Base-by-base conservation (phyloP, 1,284 basidiomycete species). In the Cryptococcus sp. region DNA sequence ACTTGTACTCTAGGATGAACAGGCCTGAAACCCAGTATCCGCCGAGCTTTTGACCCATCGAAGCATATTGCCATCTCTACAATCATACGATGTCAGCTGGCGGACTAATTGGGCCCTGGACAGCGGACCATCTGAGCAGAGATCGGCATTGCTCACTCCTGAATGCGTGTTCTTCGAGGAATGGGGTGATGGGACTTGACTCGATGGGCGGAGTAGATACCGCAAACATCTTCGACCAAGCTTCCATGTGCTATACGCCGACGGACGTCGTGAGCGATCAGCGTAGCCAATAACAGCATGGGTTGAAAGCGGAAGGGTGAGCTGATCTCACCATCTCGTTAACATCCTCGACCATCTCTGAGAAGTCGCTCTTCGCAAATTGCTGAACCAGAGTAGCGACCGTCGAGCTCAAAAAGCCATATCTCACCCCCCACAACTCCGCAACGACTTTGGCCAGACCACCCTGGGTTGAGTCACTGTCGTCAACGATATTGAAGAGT, bases 401-500 rank as follows among this genome's bases (percentile, higher is more conserved):
- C 16, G 92, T 78, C 58, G 88, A 79, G 58, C 86, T 88, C 77
- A 91, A 85, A 73, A 93, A 94, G 66, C 92, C 90, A 62, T 89
- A 90, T 11, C 88, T 88, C 52, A 93, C 89, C 41, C 85, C 88
- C 75, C 93, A 94, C 65, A 86, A 84, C 19, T 85, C 83, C 1
- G 89, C 86, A 22, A 90, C 84, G 11, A 83, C 84, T 58, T 85
- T 83, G 3, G 88, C 90, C n/a, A 89, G 83, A 57, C 86, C 88
- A 30, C 87, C 81, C 56, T 91, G 82, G 1, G 90, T 92, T 60
- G 85, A 86, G 53, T 90, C 83, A 13, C 86, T 85, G 60, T 93
- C 88, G 71, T 94, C 92, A 59, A 88, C 90, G 56, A 93, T 73
- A 72, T 93, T 92, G 81, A 94, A 93, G 39, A 93, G 66, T 11